Base-by-base conservation (phyloP, 306 rosid species). In the Luffa aegyptiaca region DNA sequence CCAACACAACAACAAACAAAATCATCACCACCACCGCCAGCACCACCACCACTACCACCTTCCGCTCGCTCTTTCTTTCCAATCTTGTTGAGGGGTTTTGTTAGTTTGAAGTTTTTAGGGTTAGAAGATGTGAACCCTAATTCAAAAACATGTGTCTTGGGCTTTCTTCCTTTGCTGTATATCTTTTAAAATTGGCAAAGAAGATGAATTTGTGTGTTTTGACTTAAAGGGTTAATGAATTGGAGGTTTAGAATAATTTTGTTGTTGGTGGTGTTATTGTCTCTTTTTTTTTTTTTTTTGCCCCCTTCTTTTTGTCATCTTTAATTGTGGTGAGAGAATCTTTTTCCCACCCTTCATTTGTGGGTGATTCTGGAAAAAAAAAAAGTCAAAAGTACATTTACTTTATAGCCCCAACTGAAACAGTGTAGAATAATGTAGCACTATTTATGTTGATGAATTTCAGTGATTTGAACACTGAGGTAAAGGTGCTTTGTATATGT, bases 171-270 rank as follows among this genome's bases (percentile, higher is more conserved):
- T 26, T 71, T 71, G 77, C 77, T 46, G 8, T 49, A 10, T 71
- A 71, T 71, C 39, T 71, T 71, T 71, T 71, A 44, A 35, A 45
- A 71, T 20, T 71, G 57, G 57, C 77, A 71, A 71, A 11, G 77
- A 46, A 71, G 77, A 46, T 71, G 57, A 33, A 5, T 46, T 3
- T 45, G 57, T 45, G 57, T 71, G 77, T 12, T 11, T 18, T 12
- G 77, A 21, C 10, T 11, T 18, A n/a, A 44, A 21, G 39, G 39
- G n/a, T 71, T 71, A 45, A 71, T 71, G 76, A 71, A 71, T 71
- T 45, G 56, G 76, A 44, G 57, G 77, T 46, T 71, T 71, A 71
- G 56, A 45, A 71, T 45, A 70, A 70, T 20, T 18, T n/a, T 45
- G 20, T 66, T 36, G 20, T 35, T 26, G 64, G 4, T 26, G 1